Conservation (phyloP, 2,329 filamentous ascomycete genomes). For the Laburnicola sp. region DNA sequence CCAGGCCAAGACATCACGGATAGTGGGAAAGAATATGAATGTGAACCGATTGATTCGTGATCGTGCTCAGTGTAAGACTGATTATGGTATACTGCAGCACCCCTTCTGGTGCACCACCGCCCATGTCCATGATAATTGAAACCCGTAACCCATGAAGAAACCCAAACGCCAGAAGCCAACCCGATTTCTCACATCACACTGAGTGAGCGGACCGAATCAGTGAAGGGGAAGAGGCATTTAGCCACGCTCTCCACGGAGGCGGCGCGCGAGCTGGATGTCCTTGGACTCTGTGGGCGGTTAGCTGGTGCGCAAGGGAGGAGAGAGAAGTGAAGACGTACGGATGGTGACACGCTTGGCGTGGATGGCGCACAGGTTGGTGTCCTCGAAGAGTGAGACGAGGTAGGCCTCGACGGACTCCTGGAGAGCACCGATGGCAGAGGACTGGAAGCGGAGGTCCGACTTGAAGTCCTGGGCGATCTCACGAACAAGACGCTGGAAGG, state of each 20-base stretch:
- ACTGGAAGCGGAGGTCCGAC: constrained; percentile 88
- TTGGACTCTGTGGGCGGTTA: constrained; percentile 71
- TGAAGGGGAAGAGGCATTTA: constrained; percentile 40
- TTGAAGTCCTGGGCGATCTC: constrained; percentile 70
- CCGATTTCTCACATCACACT: constrained; percentile 30
- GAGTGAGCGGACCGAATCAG: constrained; percentile 30
- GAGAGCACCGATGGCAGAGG: constrained; percentile 86
- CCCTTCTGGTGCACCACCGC: constrained; percentile 42
- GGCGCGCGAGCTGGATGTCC: constrained; percentile 86
- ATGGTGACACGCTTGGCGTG: constrained; percentile 97
- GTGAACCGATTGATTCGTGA: constrained; percentile 39
- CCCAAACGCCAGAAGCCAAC: constrained; percentile 42
- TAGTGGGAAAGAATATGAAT: constrained; percentile 10
- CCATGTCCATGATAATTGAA: constrained; percentile 37
- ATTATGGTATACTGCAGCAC: constrained; percentile 47
- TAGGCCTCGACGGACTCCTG: constrained; percentile 98
- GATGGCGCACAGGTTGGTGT: constrained; percentile 93
- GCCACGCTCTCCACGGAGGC: constrained; percentile 59
- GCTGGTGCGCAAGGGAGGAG: constrained; percentile 4
- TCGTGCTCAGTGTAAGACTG: constrained; percentile 40
- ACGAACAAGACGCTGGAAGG: constrained; percentile 77
- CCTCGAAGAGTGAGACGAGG: constrained; percentile 93
- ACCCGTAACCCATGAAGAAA: constrained; percentile 42
- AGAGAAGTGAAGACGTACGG: constrained; percentile 36
- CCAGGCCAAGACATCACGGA: not conserved